These are phyloP conservation scores for Rhodosporidiobolus odoratus DNA, from an alignment of 768 basidiomycete species.

Conservation along the genomic window DNA sequence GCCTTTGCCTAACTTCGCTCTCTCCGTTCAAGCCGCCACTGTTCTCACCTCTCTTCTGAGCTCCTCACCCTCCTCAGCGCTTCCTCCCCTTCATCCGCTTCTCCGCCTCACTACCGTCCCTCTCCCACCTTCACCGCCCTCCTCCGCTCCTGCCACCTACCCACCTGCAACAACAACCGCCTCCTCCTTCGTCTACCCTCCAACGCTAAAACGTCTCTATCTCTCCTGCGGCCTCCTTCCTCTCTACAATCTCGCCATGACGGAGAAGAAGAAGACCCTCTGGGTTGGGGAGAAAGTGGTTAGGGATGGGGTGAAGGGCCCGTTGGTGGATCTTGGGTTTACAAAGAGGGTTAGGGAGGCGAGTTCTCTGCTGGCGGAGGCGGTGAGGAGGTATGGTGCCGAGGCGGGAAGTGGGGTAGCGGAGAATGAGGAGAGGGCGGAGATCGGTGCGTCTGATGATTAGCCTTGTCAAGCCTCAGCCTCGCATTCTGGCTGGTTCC, in stretches of 20 bases:
- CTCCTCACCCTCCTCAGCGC: background rate
- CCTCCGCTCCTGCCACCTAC: conserved; percentile 3
- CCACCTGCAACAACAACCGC: conserved; percentile 54
- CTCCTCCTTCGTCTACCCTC: conserved; percentile 46
- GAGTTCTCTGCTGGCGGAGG: conserved; percentile 5
- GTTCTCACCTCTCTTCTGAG: conserved; percentile 52
- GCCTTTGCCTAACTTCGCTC: conserved; percentile 41
- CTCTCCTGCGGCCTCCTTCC: conserved; percentile 73
- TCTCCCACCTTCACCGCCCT: conserved; percentile 7
- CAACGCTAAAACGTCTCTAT: conserved; percentile 60
- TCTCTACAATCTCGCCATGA: conserved; percentile 58
- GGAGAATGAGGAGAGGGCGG: conserved; percentile 19
- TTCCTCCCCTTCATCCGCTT: conserved; percentile 23
- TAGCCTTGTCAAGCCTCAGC: background rate
- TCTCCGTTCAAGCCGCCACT: conserved; percentile 48
- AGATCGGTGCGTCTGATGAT: conserved; percentile 30
- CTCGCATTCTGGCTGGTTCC: background rate
- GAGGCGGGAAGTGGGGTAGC: background rate
- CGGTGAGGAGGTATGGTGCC: conserved; percentile 42
- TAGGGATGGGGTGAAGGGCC: conserved; percentile 68
- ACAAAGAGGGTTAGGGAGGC: conserved; percentile 16
- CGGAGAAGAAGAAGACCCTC: conserved; percentile 61
- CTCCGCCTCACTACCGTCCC: conserved; percentile 2
- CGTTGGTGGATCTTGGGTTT: conserved; percentile 1
- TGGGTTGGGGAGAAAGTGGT: conserved; percentile 65